These are phyloP conservation scores for Xerocomus spinulosus DNA, from an alignment of 768 basidiomycete genomes.

Conservation along the genomic window DNA sequence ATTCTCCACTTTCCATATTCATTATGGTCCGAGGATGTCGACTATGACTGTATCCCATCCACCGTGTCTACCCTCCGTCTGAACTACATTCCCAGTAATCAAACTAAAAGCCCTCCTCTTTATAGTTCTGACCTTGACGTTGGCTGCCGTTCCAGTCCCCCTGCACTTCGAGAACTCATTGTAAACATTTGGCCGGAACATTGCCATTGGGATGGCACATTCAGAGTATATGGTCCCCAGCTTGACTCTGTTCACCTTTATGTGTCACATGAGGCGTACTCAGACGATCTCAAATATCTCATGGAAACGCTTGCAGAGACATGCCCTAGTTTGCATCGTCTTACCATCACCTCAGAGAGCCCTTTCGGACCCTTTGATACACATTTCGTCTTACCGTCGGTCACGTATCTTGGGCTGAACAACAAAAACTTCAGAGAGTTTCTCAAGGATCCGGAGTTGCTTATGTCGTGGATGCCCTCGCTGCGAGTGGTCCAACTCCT, in stretches of 20 bases:
- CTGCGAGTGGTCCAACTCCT: slow-evolving; percentile 20
- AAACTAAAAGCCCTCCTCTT: too few species aligned
- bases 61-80: slow-evolving; percentile 16
- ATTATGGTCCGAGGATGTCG: slow-evolving; percentile 5
- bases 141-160: not conserved
- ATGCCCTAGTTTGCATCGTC: slow-evolving; percentile 17
- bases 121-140: not conserved
- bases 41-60: slow-evolving; percentile 1
- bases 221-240: slow-evolving; percentile 10
- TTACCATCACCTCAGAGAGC: slow-evolving; percentile 11
- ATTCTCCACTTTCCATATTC: slow-evolving; percentile 11
- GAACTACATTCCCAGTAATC: too few species aligned
- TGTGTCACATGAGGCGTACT: too few species aligned
- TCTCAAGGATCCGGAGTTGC: slow-evolving; percentile 8
- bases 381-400: slow-evolving; percentile 8
- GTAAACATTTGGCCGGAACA: not conserved
- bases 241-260: slow-evolving; percentile 17
- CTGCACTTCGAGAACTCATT: slow-evolving; percentile 17
- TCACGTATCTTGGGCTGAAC: slow-evolving; percentile 16
- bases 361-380: slow-evolving; percentile 1
- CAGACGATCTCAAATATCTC: not conserved
- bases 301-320: slow-evolving; percentile 6
- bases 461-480: slow-evolving; percentile 13
- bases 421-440: slow-evolving; percentile 4
- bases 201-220: slow-evolving; percentile 13